These are phyloP conservation scores for Musa schizocarpa DNA, from an alignment of 176 grass and related monocot species.

Conservation along the genomic window DNA sequence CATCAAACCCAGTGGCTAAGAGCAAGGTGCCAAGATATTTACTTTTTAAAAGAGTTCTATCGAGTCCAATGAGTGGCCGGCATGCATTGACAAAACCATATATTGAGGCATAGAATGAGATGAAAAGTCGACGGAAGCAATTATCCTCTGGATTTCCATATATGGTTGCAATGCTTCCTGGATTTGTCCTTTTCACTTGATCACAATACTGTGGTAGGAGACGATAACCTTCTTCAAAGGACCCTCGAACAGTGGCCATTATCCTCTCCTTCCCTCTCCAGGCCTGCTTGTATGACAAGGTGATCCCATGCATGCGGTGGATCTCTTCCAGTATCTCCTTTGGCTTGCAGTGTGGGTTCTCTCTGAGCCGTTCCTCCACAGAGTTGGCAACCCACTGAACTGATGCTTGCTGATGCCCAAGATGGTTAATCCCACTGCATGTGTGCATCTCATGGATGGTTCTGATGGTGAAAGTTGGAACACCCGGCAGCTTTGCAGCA, in stretches of 20 bases:
- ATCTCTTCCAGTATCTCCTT: conserved; percentile 98
- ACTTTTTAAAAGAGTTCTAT: conserved; percentile 70
- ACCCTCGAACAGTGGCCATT: conserved; percentile 85
- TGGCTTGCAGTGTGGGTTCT: conserved; percentile 93
- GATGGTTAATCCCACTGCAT: conserved; percentile 78
- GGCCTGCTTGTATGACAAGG: conserved; percentile 93
- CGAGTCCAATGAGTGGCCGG: conserved; percentile 85
- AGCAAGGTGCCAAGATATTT: conserved; percentile 97
- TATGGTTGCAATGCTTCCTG: conserved; percentile 72
- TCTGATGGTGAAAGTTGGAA: conserved; percentile 82
- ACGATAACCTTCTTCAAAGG: conserved; percentile 92
- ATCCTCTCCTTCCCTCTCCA: conserved; percentile 99
- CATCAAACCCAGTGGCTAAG: conserved; percentile 88
- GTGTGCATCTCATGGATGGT: conserved; percentile 75
- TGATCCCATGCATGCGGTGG: conserved; percentile 86
- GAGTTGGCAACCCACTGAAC: conserved; percentile 94
- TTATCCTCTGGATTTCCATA: conserved; percentile 78
- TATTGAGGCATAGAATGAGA: conserved; percentile 90
- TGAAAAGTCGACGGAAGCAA: conserved; percentile 73
- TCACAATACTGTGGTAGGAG: conserved; percentile 78
- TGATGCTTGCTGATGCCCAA: conserved; percentile 96
- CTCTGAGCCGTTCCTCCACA: conserved; percentile 71
- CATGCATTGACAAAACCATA: conserved; percentile 96
- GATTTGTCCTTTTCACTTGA: conserved; percentile 80
- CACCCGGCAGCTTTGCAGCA: conserved; percentile 76